Base-by-base conservation (phyloP, 768 basidiomycete species). In the Termitomyces sp. region DNA sequence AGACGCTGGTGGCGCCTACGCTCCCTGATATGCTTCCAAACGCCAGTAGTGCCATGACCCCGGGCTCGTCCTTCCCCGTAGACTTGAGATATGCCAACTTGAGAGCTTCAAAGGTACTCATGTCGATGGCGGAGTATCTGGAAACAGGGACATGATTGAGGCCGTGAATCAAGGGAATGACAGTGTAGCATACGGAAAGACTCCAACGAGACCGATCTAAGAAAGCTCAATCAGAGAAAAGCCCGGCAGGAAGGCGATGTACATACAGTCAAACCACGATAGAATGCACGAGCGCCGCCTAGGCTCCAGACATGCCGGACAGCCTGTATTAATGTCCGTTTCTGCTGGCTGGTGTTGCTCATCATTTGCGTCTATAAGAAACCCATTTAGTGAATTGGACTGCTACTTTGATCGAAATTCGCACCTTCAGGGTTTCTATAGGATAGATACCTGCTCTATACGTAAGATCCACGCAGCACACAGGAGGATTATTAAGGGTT, bases 31-130 rank as follows among this genome's bases (percentile, higher is more conserved):
- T 75, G 67, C 93, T 95, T 49, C 96, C 96, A 67, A 97, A 98
- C 4, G 91, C 87, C 18, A 98, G 84, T 35, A 94, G 71, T 32
- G 92, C 94, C 57, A 95, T 80, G 7, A 95, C 86, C 2, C 92
- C 92, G 0, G 96, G 94, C 71, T 99, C 96, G 32, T 94, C 89
- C 68, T 89, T 85, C 38, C 89, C 90, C 6, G 92, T 91, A 36
- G 95, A 96, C 55, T 87, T 84, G 42, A 90, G 77, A 73, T 98
- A 98, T 2, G 91, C 88, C 48, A 95, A 78, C 73, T 98, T 98
- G 59, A 99, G 85, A 2, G 94, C 93, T 76, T 98, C 96, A 62
- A 97, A 98, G 3, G 96, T 96, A 67, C 89, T 91, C 92, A 94
- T 96, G 74, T 99, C 96, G 64, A 98, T 99, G 5, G 96, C 96